Evolutionary conservation across 495 filamentous ascomycete species (phyloP), one percentile per base, ranked within the genome.

Genomic region (Viridothelium virens): DNA sequence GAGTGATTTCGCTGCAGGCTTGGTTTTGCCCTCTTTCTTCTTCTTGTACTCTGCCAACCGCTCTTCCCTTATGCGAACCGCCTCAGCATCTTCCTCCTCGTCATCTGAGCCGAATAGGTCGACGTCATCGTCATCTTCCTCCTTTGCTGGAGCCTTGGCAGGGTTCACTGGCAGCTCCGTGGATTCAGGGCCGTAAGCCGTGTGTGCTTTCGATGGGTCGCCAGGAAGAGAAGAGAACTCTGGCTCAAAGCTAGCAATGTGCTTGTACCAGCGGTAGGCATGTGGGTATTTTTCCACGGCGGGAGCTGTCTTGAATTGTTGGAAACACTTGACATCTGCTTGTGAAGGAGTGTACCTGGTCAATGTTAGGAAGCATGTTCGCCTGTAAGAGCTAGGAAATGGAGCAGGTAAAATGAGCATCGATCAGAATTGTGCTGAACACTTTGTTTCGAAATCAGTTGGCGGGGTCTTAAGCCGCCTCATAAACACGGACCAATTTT

Each of bases 401-500:
- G 47, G 64, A 36, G 68, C 38, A 70, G 68, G 61, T n/a, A 64
- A 70, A 63, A 67, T 25, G 41, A 68, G 64, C 72, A 6, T 59
- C 25, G 74, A 82, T 96, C 91, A 96, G 91, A 91, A 84, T 77
- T 89, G 89, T 90, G 88, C 85, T 78, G 31, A 77, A 81, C 88
- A 82, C 82, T 89, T 81, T 83, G 85, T 83, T 84, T 80, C 85
- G 83, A 92, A 91, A 84, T 93, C 92, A 87, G 85, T 76, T 83
- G 81, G 85, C 89, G 89, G 87, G 88, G 89, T 95, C 91, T 96
- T 96, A 91, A 91, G 83, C 87, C 92, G 88, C 88, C 89, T 96
- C 90, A 87, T 91, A 84, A 96, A 96, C 92, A 96, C 92, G 92
- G 92, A 96, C 92, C 91, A 95, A 87, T 76, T 85, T 72, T 85